phyloP scores from a whole-genome alignment of 805 yeast genomes.

The Starmerella davenportii region DNA sequence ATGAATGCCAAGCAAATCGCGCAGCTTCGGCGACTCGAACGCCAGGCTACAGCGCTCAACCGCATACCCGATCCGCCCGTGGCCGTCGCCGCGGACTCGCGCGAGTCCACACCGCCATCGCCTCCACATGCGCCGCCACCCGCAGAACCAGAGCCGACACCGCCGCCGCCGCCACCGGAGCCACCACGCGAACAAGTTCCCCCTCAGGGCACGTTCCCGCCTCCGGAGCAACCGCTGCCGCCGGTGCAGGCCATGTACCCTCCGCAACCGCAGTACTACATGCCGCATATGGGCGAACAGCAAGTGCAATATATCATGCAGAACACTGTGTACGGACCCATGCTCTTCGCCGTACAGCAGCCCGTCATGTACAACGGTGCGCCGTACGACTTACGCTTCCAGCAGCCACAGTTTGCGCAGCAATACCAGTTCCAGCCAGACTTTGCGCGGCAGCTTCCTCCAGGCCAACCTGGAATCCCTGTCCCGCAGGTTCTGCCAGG shows the following conservation, averaged over 20 bases:
- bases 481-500: too few species aligned
- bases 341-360: conserved; percentile 15
- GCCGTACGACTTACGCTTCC: neutral
- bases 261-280: neutral
- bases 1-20: conserved; percentile 2
- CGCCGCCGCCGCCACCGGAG: neutral
- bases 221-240: neutral
- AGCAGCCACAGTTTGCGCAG: conserved; percentile 6
- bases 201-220: neutral
- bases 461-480: neutral
- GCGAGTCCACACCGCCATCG: neutral
- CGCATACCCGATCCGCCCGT: neutral
- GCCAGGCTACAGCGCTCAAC: neutral
- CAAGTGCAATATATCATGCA: conserved; percentile 10
- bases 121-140: neutral
- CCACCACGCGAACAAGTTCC: neutral
- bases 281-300: neutral
- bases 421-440: conserved; percentile 9
- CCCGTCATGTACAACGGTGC: neutral
- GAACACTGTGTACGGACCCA: conserved; percentile 11
- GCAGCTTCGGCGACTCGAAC: conserved; percentile 3
- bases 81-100: neutral
- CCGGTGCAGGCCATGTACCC: neutral
- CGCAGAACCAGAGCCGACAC: neutral
- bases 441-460: neutral